Base-by-base conservation (phyloP, 1,139 yeast species). In the Suhomyces wounanorum region DNA sequence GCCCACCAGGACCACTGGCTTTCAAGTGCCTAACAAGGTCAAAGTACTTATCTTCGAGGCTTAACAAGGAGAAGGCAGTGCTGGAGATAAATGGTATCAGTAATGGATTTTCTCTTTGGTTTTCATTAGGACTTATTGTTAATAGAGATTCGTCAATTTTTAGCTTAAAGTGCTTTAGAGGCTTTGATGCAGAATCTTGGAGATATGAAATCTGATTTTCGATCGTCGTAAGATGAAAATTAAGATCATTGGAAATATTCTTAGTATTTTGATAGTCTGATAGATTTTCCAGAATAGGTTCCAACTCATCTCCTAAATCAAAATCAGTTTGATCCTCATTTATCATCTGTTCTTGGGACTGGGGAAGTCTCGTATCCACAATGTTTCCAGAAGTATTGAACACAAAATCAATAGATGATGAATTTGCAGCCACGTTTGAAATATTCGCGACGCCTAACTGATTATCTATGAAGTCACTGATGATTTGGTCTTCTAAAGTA, bases 161-260 rank as follows among this genome's bases (percentile, higher is more conserved):
- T 14, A 33, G 10, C 37, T 33, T 33, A 4, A 8, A 3, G 37
- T 8, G 37, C 14, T 33, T 33, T 14, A 14, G 37, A 14, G 37
- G 37, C 18, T 33, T 33, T 33, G 37, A 33, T 5, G 2, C 3
- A 5, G 23, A 8, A 9, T 23, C 45, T 7, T 25, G 40, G n/a
- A 21, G 31, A 17, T 43, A 43, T 14, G 45, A 43, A n/a, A 43
- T 43, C 17, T 40, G 49, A 11, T 52, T 40, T 11, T 51, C 57
- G n/a, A 45, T 49, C 1, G 59, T 55, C 2, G 60, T 53, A 33
- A 57, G 25, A 30, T 54, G 58, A 39, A 58, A 58, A 30, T 53
- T 49, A 8, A 57, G 51, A 35, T 59, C 60, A 33, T 49, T 50
- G 11, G 53, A 50, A 11, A 55, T 48, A 36, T 53, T 54, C 30